Conservation (phyloP, 2,329 filamentous ascomycete species). For the Beauveria rudraprayagi region DNA sequence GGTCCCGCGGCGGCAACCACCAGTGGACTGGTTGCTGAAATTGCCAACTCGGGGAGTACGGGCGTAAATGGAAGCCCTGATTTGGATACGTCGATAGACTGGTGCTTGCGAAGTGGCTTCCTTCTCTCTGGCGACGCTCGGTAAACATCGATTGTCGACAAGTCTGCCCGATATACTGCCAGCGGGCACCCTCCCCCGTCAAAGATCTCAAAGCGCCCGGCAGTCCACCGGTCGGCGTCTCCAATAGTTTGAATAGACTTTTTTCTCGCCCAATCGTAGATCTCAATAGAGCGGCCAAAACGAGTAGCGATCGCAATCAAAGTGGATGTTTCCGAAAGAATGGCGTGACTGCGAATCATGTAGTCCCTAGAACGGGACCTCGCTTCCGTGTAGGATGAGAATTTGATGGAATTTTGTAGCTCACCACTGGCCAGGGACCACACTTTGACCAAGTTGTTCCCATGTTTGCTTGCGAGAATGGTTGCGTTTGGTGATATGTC, state of each 20-base stretch:
- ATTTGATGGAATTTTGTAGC: slow-evolving; percentile 43
- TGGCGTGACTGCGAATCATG: slow-evolving; percentile 34
- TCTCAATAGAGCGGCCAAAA: slow-evolving; percentile 31
- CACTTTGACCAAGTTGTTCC: slow-evolving; percentile 76
- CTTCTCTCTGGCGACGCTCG: slow-evolving; percentile 22
- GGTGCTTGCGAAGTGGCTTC: slow-evolving; percentile 29
- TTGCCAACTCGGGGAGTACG: slow-evolving; percentile 31
- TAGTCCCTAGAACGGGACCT: slow-evolving; percentile 32
- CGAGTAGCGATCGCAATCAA: slow-evolving; percentile 31
- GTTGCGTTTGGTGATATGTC: slow-evolving; percentile 27
- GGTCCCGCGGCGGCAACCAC: slow-evolving; percentile 31
- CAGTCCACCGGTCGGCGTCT: slow-evolving; percentile 31
- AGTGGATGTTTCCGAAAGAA: slow-evolving; percentile 31
- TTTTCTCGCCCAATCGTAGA: slow-evolving; percentile 32
- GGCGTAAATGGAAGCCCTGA: slow-evolving; percentile 29
- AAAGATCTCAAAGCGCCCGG: slow-evolving; percentile 27
- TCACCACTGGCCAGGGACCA: slow-evolving; percentile 80
- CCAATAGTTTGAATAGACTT: slow-evolving; percentile 32
- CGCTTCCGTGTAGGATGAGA: slow-evolving; percentile 31
- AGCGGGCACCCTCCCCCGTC: slow-evolving; percentile 26
- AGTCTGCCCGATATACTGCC: slow-evolving; percentile 27
- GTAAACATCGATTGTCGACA: slow-evolving; percentile 26
- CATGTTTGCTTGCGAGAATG: slow-evolving; percentile 28
- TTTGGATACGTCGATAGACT: slow-evolving; percentile 27
- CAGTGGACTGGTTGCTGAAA: slow-evolving; percentile 31